A percentile compares a stretch with the other conserved stretches of the same genome.
These are phyloP conservation scores for Wickerhamomyces queroliae DNA, from an alignment of 805 yeast genomes.

Conservation along the genomic window DNA sequence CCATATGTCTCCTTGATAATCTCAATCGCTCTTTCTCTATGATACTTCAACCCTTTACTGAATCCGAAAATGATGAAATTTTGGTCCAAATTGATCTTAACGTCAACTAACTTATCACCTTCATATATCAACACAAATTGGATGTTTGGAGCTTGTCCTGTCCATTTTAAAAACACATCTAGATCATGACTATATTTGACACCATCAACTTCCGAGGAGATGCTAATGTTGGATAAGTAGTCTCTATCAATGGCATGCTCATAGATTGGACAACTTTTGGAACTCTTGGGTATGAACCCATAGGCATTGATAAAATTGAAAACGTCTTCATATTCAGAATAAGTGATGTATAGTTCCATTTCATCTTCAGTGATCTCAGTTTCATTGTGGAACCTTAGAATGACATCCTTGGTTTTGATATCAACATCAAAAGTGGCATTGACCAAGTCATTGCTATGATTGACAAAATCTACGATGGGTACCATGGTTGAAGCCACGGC, in stretches of 20 bases:
- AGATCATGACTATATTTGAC: conserved; percentile 11
- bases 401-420: conserved; percentile 33
- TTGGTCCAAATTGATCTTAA: conserved; percentile 24
- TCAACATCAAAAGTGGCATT: conserved; percentile 64
- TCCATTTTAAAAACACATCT: conserved; percentile 27
- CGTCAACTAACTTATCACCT: conserved; percentile 9
- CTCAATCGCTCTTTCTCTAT: conserved; percentile 11
- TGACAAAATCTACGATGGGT: conserved; percentile 64
- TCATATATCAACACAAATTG: conserved; percentile 28
- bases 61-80: conserved; percentile 29
- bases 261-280: conserved; percentile 12
- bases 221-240: conserved; percentile 6
- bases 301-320: conserved; percentile 33
- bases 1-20: conserved; percentile 12
- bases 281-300: conserved; percentile 39
- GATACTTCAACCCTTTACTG: conserved; percentile 15
- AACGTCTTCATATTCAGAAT: conserved; percentile 37
- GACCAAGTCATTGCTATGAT: conserved; percentile 40
- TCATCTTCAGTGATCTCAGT: conserved; percentile 4
- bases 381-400: conserved; percentile 26
- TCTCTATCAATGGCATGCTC: conserved; percentile 30
- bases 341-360: conserved; percentile 38
- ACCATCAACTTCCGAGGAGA: conserved; percentile 8
- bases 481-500: conserved; percentile 50
- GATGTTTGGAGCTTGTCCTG: conserved; percentile 32